Conservation (phyloP, 805 yeast genomes). For the Zygotorulaspora sp. region DNA sequence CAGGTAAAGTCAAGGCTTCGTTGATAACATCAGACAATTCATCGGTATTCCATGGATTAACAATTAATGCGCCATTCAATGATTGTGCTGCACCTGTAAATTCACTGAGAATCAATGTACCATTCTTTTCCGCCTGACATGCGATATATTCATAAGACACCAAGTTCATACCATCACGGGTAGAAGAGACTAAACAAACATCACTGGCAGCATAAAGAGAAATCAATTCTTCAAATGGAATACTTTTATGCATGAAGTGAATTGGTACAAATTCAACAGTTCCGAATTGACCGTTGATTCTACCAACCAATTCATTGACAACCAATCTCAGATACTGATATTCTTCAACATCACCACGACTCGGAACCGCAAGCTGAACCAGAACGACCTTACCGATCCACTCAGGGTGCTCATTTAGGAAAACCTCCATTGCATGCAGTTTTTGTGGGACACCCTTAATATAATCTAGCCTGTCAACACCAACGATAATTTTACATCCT, state of each 20-base stretch:
- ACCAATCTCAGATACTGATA: conserved; percentile 90
- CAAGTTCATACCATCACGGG: conserved; percentile 98
- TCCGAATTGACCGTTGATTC: conserved; percentile 94
- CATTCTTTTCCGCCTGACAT: conserved; percentile 82
- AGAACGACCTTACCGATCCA: conserved; percentile 97
- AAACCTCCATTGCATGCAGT: conserved; percentile 91
- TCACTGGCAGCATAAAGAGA: conserved; percentile 82
- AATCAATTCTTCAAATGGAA: conserved; percentile 86
- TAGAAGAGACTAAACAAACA: conserved; percentile 87
- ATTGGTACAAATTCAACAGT: conserved; percentile 97
- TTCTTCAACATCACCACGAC: conserved; percentile 97
- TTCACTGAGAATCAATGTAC: conserved; percentile 83
- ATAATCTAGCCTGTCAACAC: conserved; percentile 94
- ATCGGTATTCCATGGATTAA: conserved; percentile 98
- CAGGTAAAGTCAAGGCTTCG: conserved; percentile 81
- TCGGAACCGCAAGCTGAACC: conserved; percentile 96
- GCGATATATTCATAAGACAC: conserved; percentile 96
- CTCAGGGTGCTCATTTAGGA: conserved; percentile 88
- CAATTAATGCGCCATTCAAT: conserved; percentile 85
- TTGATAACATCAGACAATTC: conserved; percentile 81
- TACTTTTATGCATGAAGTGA: conserved; percentile 89
- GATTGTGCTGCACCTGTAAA: conserved; percentile 99
- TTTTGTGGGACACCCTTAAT: conserved; percentile 98
- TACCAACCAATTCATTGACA: conserved; percentile 92
- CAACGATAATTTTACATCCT: conserved; percentile 83